Conservation (phyloP, 1,139 yeast genomes). For the Yueomyces sp. region DNA sequence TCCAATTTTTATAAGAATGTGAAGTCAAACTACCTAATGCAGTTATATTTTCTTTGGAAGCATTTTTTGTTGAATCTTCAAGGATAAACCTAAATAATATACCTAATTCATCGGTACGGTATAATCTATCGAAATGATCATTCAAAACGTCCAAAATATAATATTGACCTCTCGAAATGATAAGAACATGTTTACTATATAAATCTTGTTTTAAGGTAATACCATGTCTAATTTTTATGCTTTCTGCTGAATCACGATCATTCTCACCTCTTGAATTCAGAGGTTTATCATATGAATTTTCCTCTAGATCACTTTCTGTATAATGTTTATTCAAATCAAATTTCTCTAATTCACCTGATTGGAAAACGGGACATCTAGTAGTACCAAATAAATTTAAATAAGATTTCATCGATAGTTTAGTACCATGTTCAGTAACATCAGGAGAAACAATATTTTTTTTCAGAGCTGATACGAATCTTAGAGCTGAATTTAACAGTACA, state of each 20-base stretch:
- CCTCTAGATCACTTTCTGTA: conserved; percentile 18
- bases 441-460: conserved; percentile 41
- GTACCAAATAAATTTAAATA: conserved; percentile 57
- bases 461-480: conserved; percentile 50
- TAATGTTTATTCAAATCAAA: conserved; percentile 21
- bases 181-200: conserved; percentile 37
- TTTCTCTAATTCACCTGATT: conserved; percentile 18
- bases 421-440: conserved; percentile 36
- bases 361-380: conserved; percentile 43
- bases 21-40: conserved; percentile 64
- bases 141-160: conserved; percentile 47
- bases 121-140: conserved; percentile 31
- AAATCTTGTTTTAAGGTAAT: conserved; percentile 26
- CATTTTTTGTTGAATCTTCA: conserved; percentile 30
- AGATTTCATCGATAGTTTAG: conserved; percentile 54
- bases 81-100: conserved; percentile 38
- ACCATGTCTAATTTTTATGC: conserved; percentile 23
- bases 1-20: conserved; percentile 54
- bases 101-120: conserved; percentile 45
- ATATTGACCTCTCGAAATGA: conserved; percentile 51
- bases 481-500: conserved; percentile 47
- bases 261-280: not conserved
- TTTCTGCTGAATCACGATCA: conserved; percentile 5
- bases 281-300: conserved; percentile 4
- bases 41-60: conserved; percentile 32